These are phyloP conservation scores for Russula abietina DNA, from an alignment of 768 basidiomycete species.

Conservation along the genomic window DNA sequence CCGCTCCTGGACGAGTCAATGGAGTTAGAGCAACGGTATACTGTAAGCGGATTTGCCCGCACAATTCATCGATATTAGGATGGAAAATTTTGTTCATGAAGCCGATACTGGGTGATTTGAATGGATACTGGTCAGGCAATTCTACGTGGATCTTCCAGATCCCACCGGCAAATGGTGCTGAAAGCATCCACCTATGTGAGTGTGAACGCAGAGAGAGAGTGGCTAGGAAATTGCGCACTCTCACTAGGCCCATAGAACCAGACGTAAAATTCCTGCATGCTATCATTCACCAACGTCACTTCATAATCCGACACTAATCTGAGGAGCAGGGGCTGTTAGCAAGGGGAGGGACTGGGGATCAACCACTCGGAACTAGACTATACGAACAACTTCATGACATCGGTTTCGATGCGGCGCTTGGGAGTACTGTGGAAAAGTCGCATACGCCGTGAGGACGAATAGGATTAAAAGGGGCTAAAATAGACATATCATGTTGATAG, in stretches of 20 bases:
- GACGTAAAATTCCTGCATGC: constrained; percentile 98
- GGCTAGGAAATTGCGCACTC: constrained; percentile 53
- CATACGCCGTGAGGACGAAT: constrained; percentile 30
- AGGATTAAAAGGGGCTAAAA: not conserved
- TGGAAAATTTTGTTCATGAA: constrained; percentile 99
- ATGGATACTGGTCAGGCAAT: constrained; percentile 96
- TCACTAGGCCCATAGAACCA: constrained; percentile 90
- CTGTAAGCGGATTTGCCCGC: constrained; percentile 25
- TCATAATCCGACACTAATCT: constrained; percentile 99
- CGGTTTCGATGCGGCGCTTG: constrained; percentile 95
- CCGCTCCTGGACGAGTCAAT: constrained; percentile 60
- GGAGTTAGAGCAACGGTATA: constrained; percentile 18
- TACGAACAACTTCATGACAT: constrained; percentile 96
- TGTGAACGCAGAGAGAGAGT: not conserved
- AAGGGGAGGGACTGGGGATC: too few species aligned
- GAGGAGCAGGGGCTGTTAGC: constrained; percentile 15
- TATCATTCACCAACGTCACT: constrained; percentile 95
- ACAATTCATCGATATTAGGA: constrained; percentile 99
- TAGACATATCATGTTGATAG: constrained; percentile 54
- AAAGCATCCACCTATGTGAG: not conserved
- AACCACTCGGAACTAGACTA: constrained; percentile 3
- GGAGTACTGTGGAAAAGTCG: constrained; percentile 62
- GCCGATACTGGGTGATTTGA: constrained; percentile 97
- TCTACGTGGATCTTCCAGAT: constrained; percentile 99
- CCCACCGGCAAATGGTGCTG: constrained; percentile 95